Conservation (phyloP, 441 rosid genomes). For the Kokia cookei region DNA sequence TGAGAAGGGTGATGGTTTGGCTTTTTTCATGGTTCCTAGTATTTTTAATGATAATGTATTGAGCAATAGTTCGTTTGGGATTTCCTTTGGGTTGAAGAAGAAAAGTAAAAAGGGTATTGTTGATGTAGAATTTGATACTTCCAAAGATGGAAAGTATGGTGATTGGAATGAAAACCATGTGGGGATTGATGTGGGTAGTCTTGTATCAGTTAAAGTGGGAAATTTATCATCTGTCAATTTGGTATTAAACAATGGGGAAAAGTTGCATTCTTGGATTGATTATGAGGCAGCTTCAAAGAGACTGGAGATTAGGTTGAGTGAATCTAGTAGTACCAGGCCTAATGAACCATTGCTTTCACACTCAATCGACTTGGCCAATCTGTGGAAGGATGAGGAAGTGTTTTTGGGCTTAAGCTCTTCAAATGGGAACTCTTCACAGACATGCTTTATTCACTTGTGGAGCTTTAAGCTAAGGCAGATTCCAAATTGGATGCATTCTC, state of each 20-base stretch:
- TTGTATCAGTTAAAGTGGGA: slow-evolving; percentile 30
- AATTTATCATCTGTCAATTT: slow-evolving; percentile 33
- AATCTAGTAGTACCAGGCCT: slow-evolving; percentile 29
- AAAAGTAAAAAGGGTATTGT: slow-evolving; percentile 12
- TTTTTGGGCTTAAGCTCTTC: slow-evolving; percentile 59
- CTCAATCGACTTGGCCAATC: slow-evolving; percentile 39
- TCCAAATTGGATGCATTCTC: slow-evolving; percentile 55
- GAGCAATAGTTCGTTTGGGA: slow-evolving; percentile 47
- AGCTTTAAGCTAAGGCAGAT: slow-evolving; percentile 38
- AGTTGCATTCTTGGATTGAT: slow-evolving; percentile 58
- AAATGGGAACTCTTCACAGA: slow-evolving; percentile 38
- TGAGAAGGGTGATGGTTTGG: slow-evolving; percentile 48
- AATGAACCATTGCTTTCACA: slow-evolving; percentile 36
- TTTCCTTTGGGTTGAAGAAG: slow-evolving; percentile 22
- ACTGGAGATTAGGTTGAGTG: slow-evolving; percentile 54
- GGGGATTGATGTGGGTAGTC: slow-evolving; percentile 41
- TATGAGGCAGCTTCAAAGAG: slow-evolving; percentile 52
- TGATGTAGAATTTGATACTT: slow-evolving; percentile 44
- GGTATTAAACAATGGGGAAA: slow-evolving; percentile 32
- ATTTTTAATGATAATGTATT: slow-evolving; percentile 27
- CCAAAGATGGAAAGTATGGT: slow-evolving; percentile 20
- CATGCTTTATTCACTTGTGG: slow-evolving; percentile 59
- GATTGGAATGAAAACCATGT: slow-evolving; percentile 45
- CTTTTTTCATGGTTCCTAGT: slow-evolving; percentile 55
- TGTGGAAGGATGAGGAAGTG: slow-evolving; percentile 42